A percentile compares a stretch with the other conserved stretches of the same genome.
phyloP scores from a whole-genome alignment of 2,329 filamentous ascomycete species.

The Aaosphaeria arxii region DNA sequence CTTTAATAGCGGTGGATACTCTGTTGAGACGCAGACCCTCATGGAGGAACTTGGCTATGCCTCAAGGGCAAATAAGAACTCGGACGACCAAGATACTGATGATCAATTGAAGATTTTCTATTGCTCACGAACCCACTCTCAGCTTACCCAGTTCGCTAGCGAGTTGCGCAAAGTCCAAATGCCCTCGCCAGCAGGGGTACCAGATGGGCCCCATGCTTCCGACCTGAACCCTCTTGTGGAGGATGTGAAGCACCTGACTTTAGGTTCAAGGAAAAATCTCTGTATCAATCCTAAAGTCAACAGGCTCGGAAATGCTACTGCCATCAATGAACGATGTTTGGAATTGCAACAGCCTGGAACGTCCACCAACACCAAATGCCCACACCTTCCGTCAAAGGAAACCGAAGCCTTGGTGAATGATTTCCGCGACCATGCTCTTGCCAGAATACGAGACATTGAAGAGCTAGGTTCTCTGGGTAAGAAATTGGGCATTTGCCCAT shows the following conservation, averaged over 20 bases:
- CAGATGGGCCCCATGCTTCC: slow-evolving; percentile 10
- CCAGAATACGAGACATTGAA: slow-evolving; percentile 88
- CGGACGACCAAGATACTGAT: slow-evolving; percentile 52
- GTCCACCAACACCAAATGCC: slow-evolving; percentile 65
- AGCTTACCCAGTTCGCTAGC: slow-evolving; percentile 81
- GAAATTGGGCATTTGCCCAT: slow-evolving; percentile 80
- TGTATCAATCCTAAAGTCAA: slow-evolving; percentile 87
- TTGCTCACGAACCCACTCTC: slow-evolving; percentile 89
- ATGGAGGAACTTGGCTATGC: slow-evolving; percentile 58
- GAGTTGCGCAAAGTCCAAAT: slow-evolving; percentile 78
- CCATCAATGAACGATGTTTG: slow-evolving; percentile 90
- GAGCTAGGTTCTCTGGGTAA: slow-evolving; percentile 78
- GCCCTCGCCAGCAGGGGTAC: slow-evolving; percentile 60
- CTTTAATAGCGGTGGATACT: slow-evolving; percentile 52
- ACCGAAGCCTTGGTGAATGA: slow-evolving; percentile 68
- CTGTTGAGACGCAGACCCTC: slow-evolving; percentile 71
- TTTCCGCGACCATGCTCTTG: slow-evolving; percentile 81
- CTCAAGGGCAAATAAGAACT: slow-evolving; percentile 20
- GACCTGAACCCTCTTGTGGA: slow-evolving; percentile 45
- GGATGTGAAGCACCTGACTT: slow-evolving; percentile 72
- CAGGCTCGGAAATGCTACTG: slow-evolving; percentile 65
- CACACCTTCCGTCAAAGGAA: slow-evolving; percentile 75
- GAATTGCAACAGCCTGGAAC: slow-evolving; percentile 76
- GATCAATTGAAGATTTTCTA: slow-evolving; percentile 84
- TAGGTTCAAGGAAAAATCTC: slow-evolving; percentile 81